Conservation (phyloP, 2,329 filamentous ascomycete species). For the Pseudonectria foliicola region DNA sequence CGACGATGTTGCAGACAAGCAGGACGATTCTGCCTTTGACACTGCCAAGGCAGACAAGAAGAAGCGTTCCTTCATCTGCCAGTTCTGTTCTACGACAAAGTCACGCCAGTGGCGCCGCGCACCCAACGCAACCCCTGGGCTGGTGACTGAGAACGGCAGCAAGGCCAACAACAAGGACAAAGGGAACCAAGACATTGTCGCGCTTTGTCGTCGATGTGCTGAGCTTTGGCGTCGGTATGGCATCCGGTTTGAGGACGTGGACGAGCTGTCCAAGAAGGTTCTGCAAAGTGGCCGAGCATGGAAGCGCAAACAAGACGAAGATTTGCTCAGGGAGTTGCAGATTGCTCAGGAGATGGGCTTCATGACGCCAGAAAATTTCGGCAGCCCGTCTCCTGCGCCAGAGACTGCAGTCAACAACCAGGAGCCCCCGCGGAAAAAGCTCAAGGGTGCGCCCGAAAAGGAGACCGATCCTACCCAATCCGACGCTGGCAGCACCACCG, state of each 20-base stretch:
- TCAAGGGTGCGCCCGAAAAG: slow-evolving; percentile 49
- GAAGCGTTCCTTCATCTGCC: slow-evolving; percentile 85
- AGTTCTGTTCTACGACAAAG: slow-evolving; percentile 75
- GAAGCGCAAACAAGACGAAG: slow-evolving; percentile 88
- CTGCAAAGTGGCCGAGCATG: slow-evolving; percentile 72
- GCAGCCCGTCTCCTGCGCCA: slow-evolving; percentile 23
- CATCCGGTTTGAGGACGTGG: slow-evolving; percentile 90
- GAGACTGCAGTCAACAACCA: slow-evolving; percentile 24
- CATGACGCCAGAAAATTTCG: slow-evolving; percentile 37
- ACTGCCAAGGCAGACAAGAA: slow-evolving; percentile 71
- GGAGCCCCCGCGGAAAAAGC: slow-evolving; percentile 59
- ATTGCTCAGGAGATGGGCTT: slow-evolving; percentile 54
- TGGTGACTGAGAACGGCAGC: slow-evolving; percentile 56
- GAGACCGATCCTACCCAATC: slow-evolving; percentile 40
- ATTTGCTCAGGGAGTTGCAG: slow-evolving; percentile 68
- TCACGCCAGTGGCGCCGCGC: slow-evolving; percentile 91
- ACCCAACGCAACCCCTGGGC: slow-evolving; percentile 66
- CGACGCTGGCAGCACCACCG: slow-evolving; percentile 37
- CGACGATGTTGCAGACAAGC: slow-evolving; percentile 86
- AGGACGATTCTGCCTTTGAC: slow-evolving; percentile 95
- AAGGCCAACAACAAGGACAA: slow-evolving; percentile 66
- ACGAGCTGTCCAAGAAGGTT: slow-evolving; percentile 85
- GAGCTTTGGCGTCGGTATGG: slow-evolving; percentile 93
- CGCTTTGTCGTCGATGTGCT: slow-evolving; percentile 83
- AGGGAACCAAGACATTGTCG: slow-evolving; percentile 64